Evolutionary conservation across 2,329 filamentous ascomycete species (phyloP).

Genomic region (Mycosphaerella sp.): DNA sequence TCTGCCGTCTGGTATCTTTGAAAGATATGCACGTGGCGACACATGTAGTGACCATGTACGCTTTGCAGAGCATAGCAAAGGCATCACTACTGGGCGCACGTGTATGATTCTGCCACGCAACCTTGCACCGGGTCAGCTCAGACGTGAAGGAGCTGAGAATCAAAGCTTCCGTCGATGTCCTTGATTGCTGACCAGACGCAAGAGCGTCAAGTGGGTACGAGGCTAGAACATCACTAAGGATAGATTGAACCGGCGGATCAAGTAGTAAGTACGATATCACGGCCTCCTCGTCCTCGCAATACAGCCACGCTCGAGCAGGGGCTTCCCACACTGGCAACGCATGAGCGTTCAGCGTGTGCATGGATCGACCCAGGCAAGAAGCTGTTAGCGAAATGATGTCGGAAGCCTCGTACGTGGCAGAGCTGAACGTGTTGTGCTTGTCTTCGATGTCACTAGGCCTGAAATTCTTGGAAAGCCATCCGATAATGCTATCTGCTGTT

Average conservation of each 20-base stretch:
- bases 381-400: slow-evolving; percentile 65
- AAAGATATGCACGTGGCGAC: slow-evolving; percentile 27
- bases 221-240: slow-evolving; percentile 4
- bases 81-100: slow-evolving; percentile 15
- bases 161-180: slow-evolving; percentile 17
- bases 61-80: slow-evolving; percentile 25
- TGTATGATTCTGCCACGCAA: slow-evolving; percentile 17
- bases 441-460: slow-evolving; percentile 60
- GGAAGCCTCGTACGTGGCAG: slow-evolving; percentile 56
- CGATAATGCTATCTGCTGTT: slow-evolving; percentile 65
- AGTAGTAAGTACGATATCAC: slow-evolving; percentile 49
- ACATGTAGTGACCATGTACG: slow-evolving; percentile 25
- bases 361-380: slow-evolving; percentile 56
- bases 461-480: slow-evolving; percentile 81
- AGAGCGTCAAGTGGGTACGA: neutral
- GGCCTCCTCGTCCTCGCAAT: slow-evolving; percentile 36
- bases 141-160: slow-evolving; percentile 22
- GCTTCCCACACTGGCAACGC: slow-evolving; percentile 37
- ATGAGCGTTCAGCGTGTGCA: slow-evolving; percentile 22
- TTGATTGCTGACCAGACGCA: neutral
- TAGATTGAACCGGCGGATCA: slow-evolving; percentile 14
- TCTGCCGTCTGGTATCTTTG: slow-evolving; percentile 26
- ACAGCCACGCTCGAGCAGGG: slow-evolving; percentile 42
- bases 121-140: slow-evolving; percentile 20
- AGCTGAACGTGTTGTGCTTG: slow-evolving; percentile 57